Conservation (phyloP, 139 green algal species). For the Chlamydomonas sp. region DNA sequence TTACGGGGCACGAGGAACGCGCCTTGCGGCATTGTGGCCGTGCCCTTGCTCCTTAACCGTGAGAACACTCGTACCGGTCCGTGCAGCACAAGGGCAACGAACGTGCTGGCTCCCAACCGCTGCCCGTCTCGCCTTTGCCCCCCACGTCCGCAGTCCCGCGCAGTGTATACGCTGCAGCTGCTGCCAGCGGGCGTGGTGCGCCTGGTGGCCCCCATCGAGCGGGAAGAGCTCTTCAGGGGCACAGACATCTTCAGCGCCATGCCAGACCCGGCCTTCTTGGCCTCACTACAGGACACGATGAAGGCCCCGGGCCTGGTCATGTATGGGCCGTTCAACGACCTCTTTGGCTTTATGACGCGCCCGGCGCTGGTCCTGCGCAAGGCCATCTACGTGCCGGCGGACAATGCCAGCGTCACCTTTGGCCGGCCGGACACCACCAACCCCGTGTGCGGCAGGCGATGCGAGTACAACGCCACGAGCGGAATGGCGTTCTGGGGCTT, state of each 20-base stretch:
- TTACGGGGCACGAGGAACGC: too few species aligned
- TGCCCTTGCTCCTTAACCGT: too few species aligned
- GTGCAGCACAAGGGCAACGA: not conserved
- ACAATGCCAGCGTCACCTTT: not conserved
- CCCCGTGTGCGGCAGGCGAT: not conserved
- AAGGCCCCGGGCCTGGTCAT: not conserved
- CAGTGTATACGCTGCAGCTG: not conserved
- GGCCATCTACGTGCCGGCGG: not conserved
- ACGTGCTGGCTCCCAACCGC: not conserved
- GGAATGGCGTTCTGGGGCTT: slow-evolving; percentile 14
- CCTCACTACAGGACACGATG: not conserved
- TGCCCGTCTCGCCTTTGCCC: not conserved
- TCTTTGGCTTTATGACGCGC: not conserved
- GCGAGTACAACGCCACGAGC: slow-evolving; percentile 1
- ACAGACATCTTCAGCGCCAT: not conserved
- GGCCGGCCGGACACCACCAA: not conserved
- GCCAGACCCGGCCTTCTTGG: not conserved
- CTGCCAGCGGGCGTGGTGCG: not conserved
- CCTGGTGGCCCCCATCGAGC: not conserved
- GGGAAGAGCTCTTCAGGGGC: not conserved
- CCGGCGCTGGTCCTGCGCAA: not conserved
- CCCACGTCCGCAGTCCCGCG: not conserved
- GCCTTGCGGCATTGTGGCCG: too few species aligned
- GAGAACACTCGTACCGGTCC: too few species aligned
- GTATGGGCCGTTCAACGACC: not conserved